Evolutionary conservation across 1,139 yeast genomes (phyloP).

Genomic region (Tardiomyces digboiensis): DNA sequence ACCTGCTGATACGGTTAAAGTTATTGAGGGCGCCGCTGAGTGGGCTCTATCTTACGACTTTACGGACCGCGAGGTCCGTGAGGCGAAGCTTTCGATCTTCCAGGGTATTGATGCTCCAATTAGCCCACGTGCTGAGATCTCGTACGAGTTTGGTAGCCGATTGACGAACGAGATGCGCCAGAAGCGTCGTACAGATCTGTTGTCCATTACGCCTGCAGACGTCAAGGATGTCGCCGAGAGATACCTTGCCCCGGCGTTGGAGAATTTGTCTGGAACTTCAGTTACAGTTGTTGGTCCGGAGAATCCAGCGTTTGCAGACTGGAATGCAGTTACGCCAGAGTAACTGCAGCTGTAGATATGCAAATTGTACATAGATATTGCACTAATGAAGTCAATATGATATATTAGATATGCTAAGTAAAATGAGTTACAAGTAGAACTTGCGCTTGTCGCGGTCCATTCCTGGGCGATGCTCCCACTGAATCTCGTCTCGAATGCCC

Average conservation of each 20-base stretch:
- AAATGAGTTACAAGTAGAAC: slow-evolving; percentile 56
- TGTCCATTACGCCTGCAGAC: slow-evolving; percentile 56
- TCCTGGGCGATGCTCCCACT: slow-evolving; percentile 94
- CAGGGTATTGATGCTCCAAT: slow-evolving; percentile 89
- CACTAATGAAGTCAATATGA: neutral
- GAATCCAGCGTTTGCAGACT: neutral
- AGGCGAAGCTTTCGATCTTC: slow-evolving; percentile 84
- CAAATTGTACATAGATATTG: neutral
- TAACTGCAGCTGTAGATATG: neutral
- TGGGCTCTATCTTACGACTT: slow-evolving; percentile 46
- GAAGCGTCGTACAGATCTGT: slow-evolving; percentile 60
- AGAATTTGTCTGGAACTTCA: neutral
- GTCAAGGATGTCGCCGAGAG: slow-evolving; percentile 52
- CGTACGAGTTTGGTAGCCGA: slow-evolving; percentile 53
- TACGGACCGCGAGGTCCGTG: slow-evolving; percentile 60
- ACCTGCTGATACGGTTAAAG: slow-evolving; percentile 56
- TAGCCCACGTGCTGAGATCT: slow-evolving; percentile 73
- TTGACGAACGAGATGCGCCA: slow-evolving; percentile 77
- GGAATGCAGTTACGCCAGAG: neutral
- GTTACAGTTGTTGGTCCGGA: slow-evolving; percentile 10
- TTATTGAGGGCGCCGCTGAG: slow-evolving; percentile 48
- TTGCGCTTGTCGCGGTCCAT: slow-evolving; percentile 96
- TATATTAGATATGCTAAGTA: neutral
- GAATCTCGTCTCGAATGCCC: slow-evolving; percentile 85
- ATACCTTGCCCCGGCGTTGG: slow-evolving; percentile 34